Evolutionary conservation across 2,329 filamentous ascomycete species (phyloP), one percentile per base, ranked within the genome.

Genomic region (Penicillium corylophilum): DNA sequence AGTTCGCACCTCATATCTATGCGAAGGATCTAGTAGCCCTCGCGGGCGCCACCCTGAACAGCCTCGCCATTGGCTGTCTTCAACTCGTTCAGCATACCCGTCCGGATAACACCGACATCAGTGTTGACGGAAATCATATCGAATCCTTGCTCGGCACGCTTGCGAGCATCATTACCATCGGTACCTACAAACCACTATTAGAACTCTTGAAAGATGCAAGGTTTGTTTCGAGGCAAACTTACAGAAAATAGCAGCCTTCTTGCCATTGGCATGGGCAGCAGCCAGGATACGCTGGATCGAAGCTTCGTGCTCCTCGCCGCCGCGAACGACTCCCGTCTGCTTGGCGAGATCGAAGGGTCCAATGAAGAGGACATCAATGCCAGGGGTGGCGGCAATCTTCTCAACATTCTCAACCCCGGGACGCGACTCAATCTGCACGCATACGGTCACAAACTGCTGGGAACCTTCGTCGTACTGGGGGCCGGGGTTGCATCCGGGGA

Each of bases 181-280:
- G 68, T 63, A 38, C 68, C 68, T 71, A 40, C 4, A 33, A 9
- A 13, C n/a, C 13, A 3, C 2, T 2, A 35, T 53, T 36, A 51
- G 50, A 10, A 18, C 29, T n/a, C 5, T 4, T 1, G 4, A 12
- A 44, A n/a, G 18, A 13, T 9, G 13, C 31, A 24, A 13, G 10
- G 7, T 31, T 13, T 13, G 23, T 28, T 23, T 3, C 9, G 2
- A 16, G 7, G 18, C 2, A 28, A 28, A 64, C 63, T n/a, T 63
- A 70, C 72, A 74, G 61, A 74, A 75, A 26, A 75, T 74, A 40
- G 71, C 72, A 23, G 70, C 70, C 55, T 64, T 72, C 61, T 74
- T 75, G 44, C 71, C 70, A 4, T 67, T 63, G 2, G 60, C 60
- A 50, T 68, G 64, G 18, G 68, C 66, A 3, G 72, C 72, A 22